Conservation (phyloP, 2,329 filamentous ascomycete species). For the Pseudocercospora macadamiae region DNA sequence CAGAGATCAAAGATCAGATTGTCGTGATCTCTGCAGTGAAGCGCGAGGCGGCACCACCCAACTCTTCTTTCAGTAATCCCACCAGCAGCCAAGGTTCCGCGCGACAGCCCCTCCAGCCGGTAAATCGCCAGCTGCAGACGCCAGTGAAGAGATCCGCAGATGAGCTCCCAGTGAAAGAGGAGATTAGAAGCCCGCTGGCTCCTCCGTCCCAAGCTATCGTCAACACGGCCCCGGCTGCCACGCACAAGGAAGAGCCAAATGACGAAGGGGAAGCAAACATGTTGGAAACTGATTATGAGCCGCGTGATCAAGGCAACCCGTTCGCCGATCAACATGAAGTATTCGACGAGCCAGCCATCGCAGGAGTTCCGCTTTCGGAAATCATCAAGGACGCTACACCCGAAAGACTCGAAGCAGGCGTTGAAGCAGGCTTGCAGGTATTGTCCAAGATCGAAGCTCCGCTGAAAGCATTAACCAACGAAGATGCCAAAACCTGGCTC, state of each 20-base stretch:
- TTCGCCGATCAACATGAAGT: constrained; percentile 20
- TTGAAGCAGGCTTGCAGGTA: constrained; percentile 40
- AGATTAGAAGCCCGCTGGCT: neutral
- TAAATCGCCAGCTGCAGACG: constrained; percentile 18
- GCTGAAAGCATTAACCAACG: constrained; percentile 33
- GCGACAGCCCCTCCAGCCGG: constrained; percentile 23
- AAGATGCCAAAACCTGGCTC: constrained; percentile 46
- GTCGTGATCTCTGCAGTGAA: constrained; percentile 5
- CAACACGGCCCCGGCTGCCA: neutral
- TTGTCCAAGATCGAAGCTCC: constrained; percentile 28
- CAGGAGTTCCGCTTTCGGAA: constrained; percentile 33
- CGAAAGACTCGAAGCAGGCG: constrained; percentile 44
- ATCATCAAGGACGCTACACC: constrained; percentile 39
- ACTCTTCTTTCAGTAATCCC: neutral
- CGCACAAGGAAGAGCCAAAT: neutral
- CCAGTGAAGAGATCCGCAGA: neutral
- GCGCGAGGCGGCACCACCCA: neutral
- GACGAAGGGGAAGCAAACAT: constrained; percentile 6
- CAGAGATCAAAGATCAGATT: neutral
- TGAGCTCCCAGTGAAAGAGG: constrained; percentile 1
- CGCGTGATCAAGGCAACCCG: constrained; percentile 19
- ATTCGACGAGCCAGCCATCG: constrained; percentile 5
- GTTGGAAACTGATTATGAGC: constrained; percentile 13
- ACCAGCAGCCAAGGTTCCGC: constrained; percentile 8
- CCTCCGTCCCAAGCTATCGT: neutral